Evolutionary conservation across 495 filamentous ascomycete genomes (phyloP).

Genomic region (Echria macrotheca): DNA sequence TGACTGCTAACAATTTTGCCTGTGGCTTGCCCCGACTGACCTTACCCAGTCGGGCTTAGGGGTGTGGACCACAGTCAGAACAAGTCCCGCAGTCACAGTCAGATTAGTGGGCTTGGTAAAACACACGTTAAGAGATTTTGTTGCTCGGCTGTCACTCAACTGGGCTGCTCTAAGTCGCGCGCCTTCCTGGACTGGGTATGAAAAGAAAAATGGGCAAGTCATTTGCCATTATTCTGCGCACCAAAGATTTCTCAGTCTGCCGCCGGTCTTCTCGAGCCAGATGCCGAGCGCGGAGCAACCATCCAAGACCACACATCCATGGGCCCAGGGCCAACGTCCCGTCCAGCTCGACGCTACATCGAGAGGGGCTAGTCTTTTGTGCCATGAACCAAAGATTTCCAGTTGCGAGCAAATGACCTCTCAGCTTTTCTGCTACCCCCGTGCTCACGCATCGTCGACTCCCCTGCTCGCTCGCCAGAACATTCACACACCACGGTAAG

Average conservation of each 20-base stretch:
- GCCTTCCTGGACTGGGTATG: constrained; percentile 1
- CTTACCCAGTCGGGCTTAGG: too few relatives aligned
- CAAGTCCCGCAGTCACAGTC: too few relatives aligned
- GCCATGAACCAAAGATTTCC: constrained; percentile 1
- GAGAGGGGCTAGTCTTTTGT: neutral
- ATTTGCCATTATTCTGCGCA: too few relatives aligned
- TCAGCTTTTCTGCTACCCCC: constrained; percentile 1
- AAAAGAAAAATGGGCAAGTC: too few relatives aligned
- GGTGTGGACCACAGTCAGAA: too few relatives aligned
- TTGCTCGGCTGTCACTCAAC: neutral
- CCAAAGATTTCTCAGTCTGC: too few relatives aligned
- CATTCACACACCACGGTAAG: neutral
- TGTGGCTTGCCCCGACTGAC: too few relatives aligned
- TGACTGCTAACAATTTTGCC: too few relatives aligned
- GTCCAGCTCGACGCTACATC: constrained; percentile 5
- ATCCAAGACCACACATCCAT: neutral
- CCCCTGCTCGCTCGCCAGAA: neutral
- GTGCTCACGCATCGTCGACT: constrained; percentile 2
- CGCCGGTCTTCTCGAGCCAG: too few relatives aligned
- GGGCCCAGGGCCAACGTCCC: constrained; percentile 1
- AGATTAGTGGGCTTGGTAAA: too few relatives aligned
- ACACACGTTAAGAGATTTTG: too few relatives aligned
- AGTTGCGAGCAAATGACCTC: constrained; percentile 4
- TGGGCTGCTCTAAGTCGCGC: neutral
- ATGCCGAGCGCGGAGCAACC: too few relatives aligned